Conservation (phyloP, 306 rosid genomes). For the Prunus mira region DNA sequence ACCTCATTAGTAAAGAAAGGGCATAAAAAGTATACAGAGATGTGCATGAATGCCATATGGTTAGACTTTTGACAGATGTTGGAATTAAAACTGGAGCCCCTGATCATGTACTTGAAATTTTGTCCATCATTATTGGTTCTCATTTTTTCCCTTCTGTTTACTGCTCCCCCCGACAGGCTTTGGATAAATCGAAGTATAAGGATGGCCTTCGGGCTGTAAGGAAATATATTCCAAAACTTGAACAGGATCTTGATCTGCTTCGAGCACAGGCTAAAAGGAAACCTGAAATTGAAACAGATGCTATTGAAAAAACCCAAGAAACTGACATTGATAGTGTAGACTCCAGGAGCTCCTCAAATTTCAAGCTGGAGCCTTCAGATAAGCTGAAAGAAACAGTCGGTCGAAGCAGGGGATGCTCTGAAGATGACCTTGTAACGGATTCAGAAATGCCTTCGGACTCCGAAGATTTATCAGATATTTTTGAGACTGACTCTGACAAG, state of each 20-base stretch:
- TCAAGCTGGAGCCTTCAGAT: constrained; percentile 32
- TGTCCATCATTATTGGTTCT: background rate
- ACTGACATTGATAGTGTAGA: constrained; percentile 29
- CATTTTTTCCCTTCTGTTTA: constrained; percentile 3
- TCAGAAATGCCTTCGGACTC: constrained; percentile 48
- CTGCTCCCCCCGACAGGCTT: constrained; percentile 53
- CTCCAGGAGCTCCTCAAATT: constrained; percentile 32
- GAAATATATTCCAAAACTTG: constrained; percentile 70
- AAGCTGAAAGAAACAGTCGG: constrained; percentile 34
- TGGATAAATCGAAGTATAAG: constrained; percentile 87
- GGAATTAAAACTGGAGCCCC: background rate
- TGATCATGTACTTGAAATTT: background rate
- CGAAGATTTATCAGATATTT: constrained; percentile 70
- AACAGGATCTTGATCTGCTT: constrained; percentile 80
- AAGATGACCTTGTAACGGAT: constrained; percentile 45
- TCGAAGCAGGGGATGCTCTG: constrained; percentile 26
- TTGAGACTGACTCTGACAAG: constrained; percentile 64
- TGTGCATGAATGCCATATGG: background rate
- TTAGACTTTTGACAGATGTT: background rate
- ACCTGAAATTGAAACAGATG: constrained; percentile 31
- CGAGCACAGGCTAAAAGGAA: constrained; percentile 51
- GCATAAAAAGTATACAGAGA: background rate
- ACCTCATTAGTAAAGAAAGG: background rate
- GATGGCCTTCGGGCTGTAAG: constrained; percentile 89
- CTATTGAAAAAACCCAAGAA: constrained; percentile 37